Evolutionary conservation across 352 stramenopile genomes (phyloP), one percentile per base, ranked within the genome.

Genomic region (Phytophthora hibernalis): DNA sequence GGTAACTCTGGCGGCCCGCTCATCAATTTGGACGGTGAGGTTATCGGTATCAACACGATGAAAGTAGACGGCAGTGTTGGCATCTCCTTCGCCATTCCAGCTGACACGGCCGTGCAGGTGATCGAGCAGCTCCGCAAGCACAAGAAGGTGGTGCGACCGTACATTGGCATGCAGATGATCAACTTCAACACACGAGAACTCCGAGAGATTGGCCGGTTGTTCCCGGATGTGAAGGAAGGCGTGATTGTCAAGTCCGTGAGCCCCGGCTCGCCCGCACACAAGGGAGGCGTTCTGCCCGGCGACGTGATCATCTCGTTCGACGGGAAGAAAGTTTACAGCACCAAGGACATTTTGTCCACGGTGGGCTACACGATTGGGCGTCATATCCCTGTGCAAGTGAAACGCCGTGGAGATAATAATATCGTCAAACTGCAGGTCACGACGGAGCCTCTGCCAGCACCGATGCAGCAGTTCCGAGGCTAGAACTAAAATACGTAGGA

Each of bases 1-100:
- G 94, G 94, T 47, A 98, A 98, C 70, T 97, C 89, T 53, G 94
- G 94, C 18, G 94, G 94, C 0, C 94, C 94, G n/a, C 85, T 98
- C 30, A 87, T 98, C 45, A 97, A 98, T 64, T 60, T 98, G 37
- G 90, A 97, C 59, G 94, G 94, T 22, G 78, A 98, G 38, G 92
- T 98, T 26, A 96, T 98, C 47, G 94, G 94, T 33, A 98, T 98
- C 70, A 98, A 98, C 75, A 96, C 90, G 8, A 96, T 98, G 83
- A 98, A 98, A 69, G 85, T 97, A n/a, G 82, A 90, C 57, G 85
- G 87, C 16, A 91, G 82, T 53, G 90, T 90, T 24, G 93, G 93
- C 11, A 97, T 98, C 45, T 93, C 87, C 30, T 98, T 98, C 49
- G 94, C 94, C 20, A 98, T 98, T 35, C 94, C 94, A 24, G 96